These are phyloP conservation scores for Nakaseomyces delphensis DNA, from an alignment of 1,139 yeast species.

Conservation along the genomic window DNA sequence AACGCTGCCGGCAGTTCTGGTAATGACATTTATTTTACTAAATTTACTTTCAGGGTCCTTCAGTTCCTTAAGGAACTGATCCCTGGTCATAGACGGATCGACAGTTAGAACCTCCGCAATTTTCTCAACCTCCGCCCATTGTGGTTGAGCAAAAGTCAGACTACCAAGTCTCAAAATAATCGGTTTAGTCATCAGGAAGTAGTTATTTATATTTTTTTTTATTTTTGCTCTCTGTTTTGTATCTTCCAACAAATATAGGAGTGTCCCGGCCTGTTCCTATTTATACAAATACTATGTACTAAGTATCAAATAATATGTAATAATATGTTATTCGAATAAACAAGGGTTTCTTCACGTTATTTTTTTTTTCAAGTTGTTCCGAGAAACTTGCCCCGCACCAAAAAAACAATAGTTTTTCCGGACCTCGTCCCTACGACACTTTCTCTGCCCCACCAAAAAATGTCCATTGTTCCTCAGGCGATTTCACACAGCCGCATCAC, in stretches of 20 bases:
- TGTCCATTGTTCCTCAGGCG: neutral
- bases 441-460: neutral
- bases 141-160: conserved; percentile 43
- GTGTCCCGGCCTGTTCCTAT: too few species aligned
- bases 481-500: neutral
- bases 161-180: conserved; percentile 54
- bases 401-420: neutral
- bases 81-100: conserved; percentile 40
- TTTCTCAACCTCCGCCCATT: conserved; percentile 45
- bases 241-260: too few species aligned
- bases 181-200: conserved; percentile 33
- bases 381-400: too few species aligned
- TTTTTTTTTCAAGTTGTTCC: too few species aligned
- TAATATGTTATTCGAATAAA: too few species aligned
- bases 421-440: neutral
- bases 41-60: conserved; percentile 37
- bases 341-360: too few species aligned
- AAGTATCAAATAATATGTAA: too few species aligned
- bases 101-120: conserved; percentile 43
- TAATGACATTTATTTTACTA: conserved; percentile 40
- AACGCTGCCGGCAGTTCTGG: conserved; percentile 45
- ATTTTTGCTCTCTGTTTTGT: neutral
- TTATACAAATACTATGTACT: too few species aligned
- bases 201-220: neutral
- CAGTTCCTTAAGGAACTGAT: conserved; percentile 43